Evolutionary conservation across 108 stramenopile species (phyloP).

Genomic region (Nannochloropsis gaditana): DNA sequence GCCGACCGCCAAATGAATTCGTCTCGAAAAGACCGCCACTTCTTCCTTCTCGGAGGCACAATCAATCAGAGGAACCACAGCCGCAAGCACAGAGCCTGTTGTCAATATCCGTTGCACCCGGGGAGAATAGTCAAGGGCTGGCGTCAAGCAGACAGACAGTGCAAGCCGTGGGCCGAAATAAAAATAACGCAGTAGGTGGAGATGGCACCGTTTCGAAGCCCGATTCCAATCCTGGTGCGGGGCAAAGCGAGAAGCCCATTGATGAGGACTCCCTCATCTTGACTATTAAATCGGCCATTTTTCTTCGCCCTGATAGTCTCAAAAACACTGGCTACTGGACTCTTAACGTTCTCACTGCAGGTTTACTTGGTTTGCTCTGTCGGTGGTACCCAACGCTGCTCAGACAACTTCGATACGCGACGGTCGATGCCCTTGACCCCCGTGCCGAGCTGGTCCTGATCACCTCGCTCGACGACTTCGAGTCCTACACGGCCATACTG

Average conservation of each 20-base stretch:
- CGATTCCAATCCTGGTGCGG: background rate
- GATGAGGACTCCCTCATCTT: conserved; percentile 8
- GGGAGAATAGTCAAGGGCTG: background rate
- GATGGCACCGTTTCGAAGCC: background rate
- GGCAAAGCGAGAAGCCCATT: background rate
- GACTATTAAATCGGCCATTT: background rate
- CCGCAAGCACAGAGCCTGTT: too few species aligned
- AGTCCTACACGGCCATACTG: background rate
- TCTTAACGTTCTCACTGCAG: background rate
- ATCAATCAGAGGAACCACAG: too few species aligned
- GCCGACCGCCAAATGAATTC: background rate
- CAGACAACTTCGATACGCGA: background rate
- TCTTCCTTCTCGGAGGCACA: too few species aligned
- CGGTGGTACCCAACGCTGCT: background rate
- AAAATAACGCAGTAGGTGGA: background rate
- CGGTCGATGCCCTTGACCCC: background rate
- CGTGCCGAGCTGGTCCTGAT: background rate
- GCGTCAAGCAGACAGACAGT: background rate
- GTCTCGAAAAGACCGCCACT: too few species aligned
- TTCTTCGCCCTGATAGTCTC: background rate
- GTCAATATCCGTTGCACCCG: background rate
- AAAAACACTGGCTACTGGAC: conserved; percentile 15
- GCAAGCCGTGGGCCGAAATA: too few species aligned
- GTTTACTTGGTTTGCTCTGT: background rate
- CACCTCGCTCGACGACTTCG: background rate